Percentiles rank a stretch among this genome's conserved stretches.
Conservation (phyloP, 2,329 filamentous ascomycete species). For the Fusarium sp. region DNA sequence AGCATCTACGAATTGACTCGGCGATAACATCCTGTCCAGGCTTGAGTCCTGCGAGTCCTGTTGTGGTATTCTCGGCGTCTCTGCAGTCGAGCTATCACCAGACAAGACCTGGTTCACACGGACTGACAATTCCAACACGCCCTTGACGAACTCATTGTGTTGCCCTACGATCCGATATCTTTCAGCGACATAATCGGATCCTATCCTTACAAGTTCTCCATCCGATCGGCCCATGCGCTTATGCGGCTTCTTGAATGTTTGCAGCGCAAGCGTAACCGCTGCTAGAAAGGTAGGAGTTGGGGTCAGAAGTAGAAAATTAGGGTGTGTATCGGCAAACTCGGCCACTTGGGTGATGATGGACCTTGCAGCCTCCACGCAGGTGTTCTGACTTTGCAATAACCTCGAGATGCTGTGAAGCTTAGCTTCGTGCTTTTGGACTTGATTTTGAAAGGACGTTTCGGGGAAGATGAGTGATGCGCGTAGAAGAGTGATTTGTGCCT, state of each 20-base stretch:
- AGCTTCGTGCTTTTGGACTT: slow-evolving; percentile 29
- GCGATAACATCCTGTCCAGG: slow-evolving; percentile 7
- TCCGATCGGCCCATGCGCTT: slow-evolving; percentile 41
- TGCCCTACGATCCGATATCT: too few species aligned
- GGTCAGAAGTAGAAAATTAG: slow-evolving; percentile 29
- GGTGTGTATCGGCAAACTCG: slow-evolving; percentile 32
- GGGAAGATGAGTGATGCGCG: slow-evolving; percentile 37
- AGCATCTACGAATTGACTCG: background rate
- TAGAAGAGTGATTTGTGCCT: slow-evolving; percentile 38
- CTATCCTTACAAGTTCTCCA: slow-evolving; percentile 34
- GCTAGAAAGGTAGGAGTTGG: slow-evolving; percentile 32
- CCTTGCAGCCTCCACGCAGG: slow-evolving; percentile 36
- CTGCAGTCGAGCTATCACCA: slow-evolving; percentile 1
- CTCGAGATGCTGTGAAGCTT: slow-evolving; percentile 23
- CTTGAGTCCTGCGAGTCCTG: background rate
- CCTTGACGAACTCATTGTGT: slow-evolving; percentile 28
- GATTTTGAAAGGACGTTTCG: slow-evolving; percentile 24
- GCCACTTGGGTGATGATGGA: slow-evolving; percentile 36
- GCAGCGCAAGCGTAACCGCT: slow-evolving; percentile 31
- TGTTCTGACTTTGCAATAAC: slow-evolving; percentile 32
- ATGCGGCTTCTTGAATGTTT: slow-evolving; percentile 40
- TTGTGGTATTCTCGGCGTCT: slow-evolving; percentile 8
- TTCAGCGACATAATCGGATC: slow-evolving; percentile 26
- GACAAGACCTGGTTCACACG: slow-evolving; percentile 34
- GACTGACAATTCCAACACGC: slow-evolving; percentile 23